Conservation (phyloP, 2,329 filamentous ascomycete genomes). For the Xylaria sp. region DNA sequence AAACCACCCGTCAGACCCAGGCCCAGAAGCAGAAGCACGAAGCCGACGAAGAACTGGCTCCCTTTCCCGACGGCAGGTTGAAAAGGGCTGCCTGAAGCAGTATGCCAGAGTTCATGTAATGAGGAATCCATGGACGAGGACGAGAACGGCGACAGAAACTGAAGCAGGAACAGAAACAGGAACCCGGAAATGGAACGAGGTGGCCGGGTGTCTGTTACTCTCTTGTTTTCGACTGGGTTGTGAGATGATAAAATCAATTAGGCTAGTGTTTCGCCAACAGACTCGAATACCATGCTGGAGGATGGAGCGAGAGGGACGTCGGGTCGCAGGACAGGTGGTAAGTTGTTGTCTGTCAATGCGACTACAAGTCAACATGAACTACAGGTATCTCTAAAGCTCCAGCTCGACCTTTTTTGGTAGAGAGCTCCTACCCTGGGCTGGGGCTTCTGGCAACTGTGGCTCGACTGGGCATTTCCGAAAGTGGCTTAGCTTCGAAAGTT, state of each 20-base stretch:
- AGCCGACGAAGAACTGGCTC: conserved; percentile 84
- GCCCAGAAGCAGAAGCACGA: conserved; percentile 77
- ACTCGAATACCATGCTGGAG: conserved; percentile 15
- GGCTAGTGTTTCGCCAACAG: background rate
- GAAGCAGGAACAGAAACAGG: background rate
- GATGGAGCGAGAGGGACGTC: background rate
- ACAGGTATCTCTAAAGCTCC: conserved; percentile 8
- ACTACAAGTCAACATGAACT: background rate
- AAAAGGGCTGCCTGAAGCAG: conserved; percentile 88
- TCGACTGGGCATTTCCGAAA: conserved; percentile 16
- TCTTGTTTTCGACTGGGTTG: conserved; percentile 11
- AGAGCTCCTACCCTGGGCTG: conserved; percentile 1
- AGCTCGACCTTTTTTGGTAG: background rate
- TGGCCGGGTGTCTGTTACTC: background rate
- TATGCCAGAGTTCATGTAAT: conserved; percentile 92
- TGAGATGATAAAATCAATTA: conserved; percentile 11
- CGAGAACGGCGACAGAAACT: conserved; percentile 3
- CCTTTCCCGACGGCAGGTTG: conserved; percentile 82
- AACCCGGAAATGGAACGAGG: background rate
- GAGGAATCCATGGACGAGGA: conserved; percentile 76
- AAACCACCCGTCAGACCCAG: conserved; percentile 81
- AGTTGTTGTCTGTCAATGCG: background rate
- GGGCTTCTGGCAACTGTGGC: conserved; percentile 19
- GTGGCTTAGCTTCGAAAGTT: conserved; percentile 7
- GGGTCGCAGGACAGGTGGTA: background rate